These are phyloP conservation scores for Trichoderma hamatum DNA, from an alignment of 2,329 filamentous ascomycete species.

Conservation along the genomic window DNA sequence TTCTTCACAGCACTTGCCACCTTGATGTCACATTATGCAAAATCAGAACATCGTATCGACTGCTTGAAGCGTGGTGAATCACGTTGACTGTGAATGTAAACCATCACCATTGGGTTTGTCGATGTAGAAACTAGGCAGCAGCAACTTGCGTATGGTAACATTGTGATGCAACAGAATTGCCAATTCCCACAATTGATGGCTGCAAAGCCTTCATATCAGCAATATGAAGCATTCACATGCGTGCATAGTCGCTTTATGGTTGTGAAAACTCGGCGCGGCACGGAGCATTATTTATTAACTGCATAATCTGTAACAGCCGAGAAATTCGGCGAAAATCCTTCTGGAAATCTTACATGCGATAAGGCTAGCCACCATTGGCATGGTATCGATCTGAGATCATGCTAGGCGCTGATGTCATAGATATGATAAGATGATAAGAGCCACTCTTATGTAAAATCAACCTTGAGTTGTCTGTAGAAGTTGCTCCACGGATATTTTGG, in stretches of 20 bases:
- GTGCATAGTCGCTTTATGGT: constrained; percentile 2
- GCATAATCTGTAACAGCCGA: not conserved
- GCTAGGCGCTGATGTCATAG: constrained; percentile 7
- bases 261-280: not conserved
- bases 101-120: not conserved
- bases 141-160: not conserved
- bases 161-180: not conserved
- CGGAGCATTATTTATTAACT: not conserved
- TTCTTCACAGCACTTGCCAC: not conserved
- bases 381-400: not conserved
- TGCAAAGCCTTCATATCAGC: not conserved
- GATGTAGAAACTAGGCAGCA: not conserved
- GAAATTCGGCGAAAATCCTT: constrained; percentile 1
- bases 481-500: not conserved
- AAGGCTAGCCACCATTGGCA: not conserved
- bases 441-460: not conserved
- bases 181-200: not conserved
- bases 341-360: not conserved
- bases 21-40: not conserved
- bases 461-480: not conserved
- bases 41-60: not conserved
- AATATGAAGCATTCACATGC: not conserved
- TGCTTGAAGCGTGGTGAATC: not conserved
- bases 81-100: not conserved
- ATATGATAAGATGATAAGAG: not conserved